These are phyloP conservation scores for Saccharomyces hybrid DNA, from an alignment of 1,139 yeast species.

Conservation along the genomic window DNA sequence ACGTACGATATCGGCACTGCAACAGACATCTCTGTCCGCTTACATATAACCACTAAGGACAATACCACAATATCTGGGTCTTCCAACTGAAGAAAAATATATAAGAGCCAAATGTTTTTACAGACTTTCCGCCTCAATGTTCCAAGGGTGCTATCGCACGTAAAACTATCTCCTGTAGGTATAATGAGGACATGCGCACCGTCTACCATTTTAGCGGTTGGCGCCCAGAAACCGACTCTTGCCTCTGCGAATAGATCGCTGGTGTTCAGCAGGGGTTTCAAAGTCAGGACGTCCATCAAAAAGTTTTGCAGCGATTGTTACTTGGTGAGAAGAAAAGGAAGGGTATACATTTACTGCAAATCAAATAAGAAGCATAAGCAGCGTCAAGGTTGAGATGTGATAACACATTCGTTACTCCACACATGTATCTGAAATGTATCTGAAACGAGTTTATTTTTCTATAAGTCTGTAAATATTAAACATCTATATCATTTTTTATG, in stretches of 20 bases:
- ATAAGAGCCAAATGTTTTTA: not conserved
- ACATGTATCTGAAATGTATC: no score
- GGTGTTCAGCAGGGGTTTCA: conserved; percentile 43
- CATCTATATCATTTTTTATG: not conserved
- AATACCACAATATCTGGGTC: not conserved
- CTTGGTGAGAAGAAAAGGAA: conserved; percentile 86
- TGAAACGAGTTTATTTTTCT: not conserved
- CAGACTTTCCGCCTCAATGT: not conserved
- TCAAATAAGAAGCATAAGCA: conserved; percentile 92
- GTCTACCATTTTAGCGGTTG: not conserved
- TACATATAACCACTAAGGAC: not conserved
- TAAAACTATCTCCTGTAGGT: not conserved
- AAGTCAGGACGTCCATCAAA: conserved; percentile 77
- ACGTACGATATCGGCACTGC: not conserved
- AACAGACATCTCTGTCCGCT: not conserved
- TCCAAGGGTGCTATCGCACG: not conserved
- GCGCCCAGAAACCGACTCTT: not conserved
- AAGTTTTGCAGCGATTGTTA: conserved; percentile 90
- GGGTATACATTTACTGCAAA: conserved; percentile 89
- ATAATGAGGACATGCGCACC: not conserved
- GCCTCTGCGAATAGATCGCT: not conserved
- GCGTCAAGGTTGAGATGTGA: conserved; percentile 65
- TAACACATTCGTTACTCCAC: no score
- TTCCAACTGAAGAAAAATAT: not conserved
- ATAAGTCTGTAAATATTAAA: not conserved